A percentile compares a stretch with the other conserved stretches of the same genome.
Evolutionary conservation across 768 basidiomycete genomes (phyloP).

Genomic region (Psilocybe sp.): DNA sequence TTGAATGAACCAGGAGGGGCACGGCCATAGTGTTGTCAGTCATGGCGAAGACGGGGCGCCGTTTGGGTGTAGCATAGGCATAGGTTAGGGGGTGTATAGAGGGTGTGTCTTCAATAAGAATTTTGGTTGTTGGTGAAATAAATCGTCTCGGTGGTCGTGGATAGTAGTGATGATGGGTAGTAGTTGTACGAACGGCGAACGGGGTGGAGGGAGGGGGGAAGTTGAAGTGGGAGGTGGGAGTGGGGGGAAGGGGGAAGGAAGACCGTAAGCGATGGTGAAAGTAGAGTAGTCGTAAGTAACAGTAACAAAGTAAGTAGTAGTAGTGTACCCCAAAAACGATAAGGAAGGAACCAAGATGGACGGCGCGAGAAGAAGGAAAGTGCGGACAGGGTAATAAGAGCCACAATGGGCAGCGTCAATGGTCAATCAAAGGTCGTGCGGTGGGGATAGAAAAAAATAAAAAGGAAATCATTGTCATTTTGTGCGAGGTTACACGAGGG

Average conservation of each 20-base stretch:
- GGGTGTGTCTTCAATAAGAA: too few relatives aligned
- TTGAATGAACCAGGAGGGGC: too few relatives aligned
- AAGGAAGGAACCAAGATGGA: not conserved
- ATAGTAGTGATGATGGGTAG: too few relatives aligned
- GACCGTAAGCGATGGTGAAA: not conserved
- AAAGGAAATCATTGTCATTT: conserved; percentile 5
- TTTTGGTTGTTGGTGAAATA: too few relatives aligned
- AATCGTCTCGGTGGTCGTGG: too few relatives aligned
- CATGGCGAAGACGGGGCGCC: too few relatives aligned
- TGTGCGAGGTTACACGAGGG: not conserved
- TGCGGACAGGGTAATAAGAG: not conserved
- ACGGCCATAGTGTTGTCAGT: too few relatives aligned
- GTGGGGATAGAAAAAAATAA: conserved; percentile 3
- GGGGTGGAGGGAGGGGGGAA: too few relatives aligned
- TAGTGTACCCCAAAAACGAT: not conserved
- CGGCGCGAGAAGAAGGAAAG: not conserved
- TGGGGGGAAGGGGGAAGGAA: not conserved
- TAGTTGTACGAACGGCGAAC: too few relatives aligned
- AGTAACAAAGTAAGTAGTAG: not conserved
- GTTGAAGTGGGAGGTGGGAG: not conserved
- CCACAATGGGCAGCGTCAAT: not conserved
- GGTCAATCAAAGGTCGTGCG: conserved; percentile 7
- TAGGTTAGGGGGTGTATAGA: too few relatives aligned
- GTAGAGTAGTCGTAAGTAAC: not conserved
- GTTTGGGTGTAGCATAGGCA: too few relatives aligned